Evolutionary conservation across 129 eudicot genomes (phyloP), one percentile per base, ranked within the genome.

Genomic region (Oenanthe sinensis): DNA sequence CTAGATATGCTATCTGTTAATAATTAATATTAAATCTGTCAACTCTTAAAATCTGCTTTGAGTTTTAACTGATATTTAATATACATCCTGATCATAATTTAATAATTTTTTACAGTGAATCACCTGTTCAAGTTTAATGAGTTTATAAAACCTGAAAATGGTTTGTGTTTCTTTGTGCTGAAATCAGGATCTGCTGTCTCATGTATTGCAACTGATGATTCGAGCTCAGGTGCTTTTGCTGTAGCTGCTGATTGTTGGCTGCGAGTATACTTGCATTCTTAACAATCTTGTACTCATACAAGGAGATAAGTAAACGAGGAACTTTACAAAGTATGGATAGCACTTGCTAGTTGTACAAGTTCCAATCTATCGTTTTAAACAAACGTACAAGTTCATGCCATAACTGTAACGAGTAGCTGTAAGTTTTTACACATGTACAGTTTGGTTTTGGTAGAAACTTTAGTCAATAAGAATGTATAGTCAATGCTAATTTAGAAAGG

Each of bases 181-280:
- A 49, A 67, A 74, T 75, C 84, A 93, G 98, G 91, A 77, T 79
- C 77, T 79, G 84, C 77, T 7, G 86, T 91, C 69, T 81, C 95
- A 46, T 90, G 87, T 79, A 84, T 93, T 52, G 83, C 86, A 20
- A 80, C 81, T n/a, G 93, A 87, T 83, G 87, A 81, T 83, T 88
- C 91, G 43, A 81, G 84, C 68, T 85, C 82, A 1, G 89, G 89
- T 37, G 88, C 85, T 33, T 76, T 91, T 67, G 97, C 93, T n/a
- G 84, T 93, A 50, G 96, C 90, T 11, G 81, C 87, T 60, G 87
- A 88, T 30, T 86, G 85, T 80, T 85, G 84, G 84, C 83, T 93
- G 84, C 87, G 42, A 80, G 85, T 93, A 77, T 93, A 91, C 81
- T 14, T 58, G 40, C 72, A 60, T 20, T 42, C 77, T 54, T 52